Conservation (phyloP, 2,329 filamentous ascomycete genomes). For the Zymoseptoria ardabiliae region DNA sequence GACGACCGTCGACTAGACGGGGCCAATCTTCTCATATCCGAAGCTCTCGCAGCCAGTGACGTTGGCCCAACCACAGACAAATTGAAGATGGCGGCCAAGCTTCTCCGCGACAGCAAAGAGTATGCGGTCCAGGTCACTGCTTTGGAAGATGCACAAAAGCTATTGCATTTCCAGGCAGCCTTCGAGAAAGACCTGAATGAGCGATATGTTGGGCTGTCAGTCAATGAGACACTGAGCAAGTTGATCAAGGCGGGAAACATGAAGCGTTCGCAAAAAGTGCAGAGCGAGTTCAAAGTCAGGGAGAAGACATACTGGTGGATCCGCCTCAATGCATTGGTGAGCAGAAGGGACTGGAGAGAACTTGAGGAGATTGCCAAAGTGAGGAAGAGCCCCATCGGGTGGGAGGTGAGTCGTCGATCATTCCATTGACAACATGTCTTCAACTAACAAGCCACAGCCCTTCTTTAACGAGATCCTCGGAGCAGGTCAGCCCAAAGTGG, state of each 20-base stretch:
- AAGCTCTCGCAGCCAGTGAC: conserved; percentile 69
- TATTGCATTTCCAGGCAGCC: conserved; percentile 78
- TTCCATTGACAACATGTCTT: conserved; percentile 1
- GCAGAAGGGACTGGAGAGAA: conserved; percentile 84
- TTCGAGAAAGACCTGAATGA: conserved; percentile 72
- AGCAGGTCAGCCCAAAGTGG: conserved; percentile 83
- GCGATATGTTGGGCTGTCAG: conserved; percentile 68
- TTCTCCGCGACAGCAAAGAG: conserved; percentile 79
- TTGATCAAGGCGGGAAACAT: conserved; percentile 74
- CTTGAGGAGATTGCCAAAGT: conserved; percentile 74
- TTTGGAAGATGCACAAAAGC: conserved; percentile 69
- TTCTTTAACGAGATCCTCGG: conserved; percentile 86
- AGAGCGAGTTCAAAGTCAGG: conserved; percentile 84
- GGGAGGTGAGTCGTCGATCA: conserved; percentile 61
- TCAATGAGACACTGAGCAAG: conserved; percentile 89
- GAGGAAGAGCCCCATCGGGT: conserved; percentile 86
- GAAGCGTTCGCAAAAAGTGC: conserved; percentile 78
- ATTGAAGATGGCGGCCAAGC: conserved; percentile 73
- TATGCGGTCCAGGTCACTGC: conserved; percentile 63
- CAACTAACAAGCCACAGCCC: conserved; percentile 47
- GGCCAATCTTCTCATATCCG: conserved; percentile 75
- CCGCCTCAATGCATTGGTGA: conserved; percentile 78
- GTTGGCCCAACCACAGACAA: conserved; percentile 70
- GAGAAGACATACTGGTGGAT: conserved; percentile 88
- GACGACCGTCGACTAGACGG: conserved; percentile 87